Conservation (phyloP, 2,329 filamentous ascomycete genomes). For the Fusarium sp. region DNA sequence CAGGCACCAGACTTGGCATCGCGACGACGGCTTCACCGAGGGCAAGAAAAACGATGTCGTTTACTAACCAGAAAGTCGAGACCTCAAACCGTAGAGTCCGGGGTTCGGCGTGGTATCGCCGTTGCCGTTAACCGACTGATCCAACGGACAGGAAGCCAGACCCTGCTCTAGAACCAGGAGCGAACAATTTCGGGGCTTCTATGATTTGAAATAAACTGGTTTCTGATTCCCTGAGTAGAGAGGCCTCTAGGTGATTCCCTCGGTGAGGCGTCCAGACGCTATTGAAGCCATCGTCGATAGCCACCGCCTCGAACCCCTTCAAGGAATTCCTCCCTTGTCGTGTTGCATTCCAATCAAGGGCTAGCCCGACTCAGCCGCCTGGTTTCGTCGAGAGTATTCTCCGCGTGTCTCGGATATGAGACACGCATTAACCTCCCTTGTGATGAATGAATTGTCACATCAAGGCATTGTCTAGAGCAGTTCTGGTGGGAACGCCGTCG, state of each 20-base stretch:
- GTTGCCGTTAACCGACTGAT: not conserved
- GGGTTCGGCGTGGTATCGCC: not conserved
- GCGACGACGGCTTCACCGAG: not conserved
- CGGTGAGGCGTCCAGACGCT: not conserved
- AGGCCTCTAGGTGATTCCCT: not conserved
- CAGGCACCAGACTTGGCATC: not conserved
- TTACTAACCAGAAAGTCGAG: not conserved
- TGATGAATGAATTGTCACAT: not conserved
- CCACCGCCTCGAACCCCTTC: not conserved
- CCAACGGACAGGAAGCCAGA: not conserved
- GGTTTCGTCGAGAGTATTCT: conserved; percentile 10
- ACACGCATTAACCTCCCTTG: conserved; percentile 7
- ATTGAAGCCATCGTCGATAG: conserved; percentile 26
- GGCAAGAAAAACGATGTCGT: not conserved
- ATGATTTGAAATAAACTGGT: conserved; percentile 26
- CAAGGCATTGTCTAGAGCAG: not conserved
- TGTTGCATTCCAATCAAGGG: conserved; percentile 25
- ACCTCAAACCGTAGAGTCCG: not conserved
- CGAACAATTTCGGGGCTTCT: conserved; percentile 5
- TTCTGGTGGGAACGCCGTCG: not conserved
- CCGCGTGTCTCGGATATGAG: conserved; percentile 12
- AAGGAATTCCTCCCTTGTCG: conserved; percentile 14
- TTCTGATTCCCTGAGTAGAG: not conserved
- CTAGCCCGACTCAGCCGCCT: not conserved
- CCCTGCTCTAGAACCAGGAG: conserved; percentile 3